Evolutionary conservation across 768 basidiomycete species (phyloP).

Genomic region (Glaciozyma antarctica): DNA sequence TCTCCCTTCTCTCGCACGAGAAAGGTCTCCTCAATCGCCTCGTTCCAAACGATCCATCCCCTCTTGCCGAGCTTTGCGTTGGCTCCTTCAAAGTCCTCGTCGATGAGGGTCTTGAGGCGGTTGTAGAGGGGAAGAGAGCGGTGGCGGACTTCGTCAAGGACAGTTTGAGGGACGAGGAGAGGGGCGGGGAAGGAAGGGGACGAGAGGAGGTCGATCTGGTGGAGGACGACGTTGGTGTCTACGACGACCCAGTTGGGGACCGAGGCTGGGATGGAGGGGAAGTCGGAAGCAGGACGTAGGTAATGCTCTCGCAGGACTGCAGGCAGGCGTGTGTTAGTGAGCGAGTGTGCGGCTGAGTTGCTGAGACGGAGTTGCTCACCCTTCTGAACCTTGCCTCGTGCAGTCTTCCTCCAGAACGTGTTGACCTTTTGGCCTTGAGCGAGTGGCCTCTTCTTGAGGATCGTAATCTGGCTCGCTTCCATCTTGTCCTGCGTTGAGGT

Average conservation of each 20-base stretch:
- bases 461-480: no score
- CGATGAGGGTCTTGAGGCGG: conserved; percentile 72
- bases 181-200: conserved; percentile 64
- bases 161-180: conserved; percentile 85
- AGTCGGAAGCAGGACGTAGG: conserved; percentile 52
- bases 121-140: conserved; percentile 86
- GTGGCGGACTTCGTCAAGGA: conserved; percentile 91
- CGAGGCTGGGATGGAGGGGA: conserved; percentile 10
- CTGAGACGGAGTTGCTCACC: conserved; percentile 46
- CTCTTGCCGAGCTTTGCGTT: conserved; percentile 70
- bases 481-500: no score
- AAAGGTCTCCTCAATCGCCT: conserved; percentile 48
- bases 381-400: conserved; percentile 84
- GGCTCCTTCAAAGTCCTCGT: conserved; percentile 50
- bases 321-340: neutral
- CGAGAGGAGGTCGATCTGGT: conserved; percentile 95
- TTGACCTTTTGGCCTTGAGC: neutral
- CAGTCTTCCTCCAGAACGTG: conserved; percentile 64
- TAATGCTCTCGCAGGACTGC: conserved; percentile 87
- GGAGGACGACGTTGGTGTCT: conserved; percentile 89
- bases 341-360: no score
- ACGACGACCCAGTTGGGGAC: conserved; percentile 72
- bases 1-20: conserved; percentile 60
- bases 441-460: no score
- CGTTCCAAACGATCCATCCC: conserved; percentile 29